Conservation (phyloP, 805 yeast species). For the Starmerella floricola region DNA sequence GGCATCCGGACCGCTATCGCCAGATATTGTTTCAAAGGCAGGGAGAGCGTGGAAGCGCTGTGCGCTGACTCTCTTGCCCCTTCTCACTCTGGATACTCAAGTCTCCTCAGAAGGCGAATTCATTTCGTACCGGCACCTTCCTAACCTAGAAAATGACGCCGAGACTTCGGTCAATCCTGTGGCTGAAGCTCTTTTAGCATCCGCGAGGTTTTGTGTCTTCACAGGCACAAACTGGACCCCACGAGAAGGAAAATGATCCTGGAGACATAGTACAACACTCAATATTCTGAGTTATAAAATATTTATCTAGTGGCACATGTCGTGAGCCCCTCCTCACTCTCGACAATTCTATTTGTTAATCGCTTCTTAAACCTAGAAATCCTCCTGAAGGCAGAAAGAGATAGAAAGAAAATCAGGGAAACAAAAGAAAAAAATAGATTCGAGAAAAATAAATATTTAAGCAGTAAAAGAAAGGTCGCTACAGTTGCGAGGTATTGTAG, state of each 20-base stretch:
- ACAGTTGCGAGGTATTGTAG: slow-evolving; percentile 49
- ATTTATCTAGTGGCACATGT: no score
- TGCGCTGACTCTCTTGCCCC: not conserved
- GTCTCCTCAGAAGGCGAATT: slow-evolving; percentile 1
- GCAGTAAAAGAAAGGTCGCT: not conserved
- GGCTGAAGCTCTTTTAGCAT: slow-evolving; percentile 8
- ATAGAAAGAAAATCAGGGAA: no score
- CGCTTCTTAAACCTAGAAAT: no score
- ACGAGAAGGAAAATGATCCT: no score
- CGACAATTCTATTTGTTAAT: no score
- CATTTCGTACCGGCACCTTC: slow-evolving; percentile 1
- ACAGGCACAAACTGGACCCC: slow-evolving; percentile 16
- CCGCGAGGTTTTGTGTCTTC: slow-evolving; percentile 12
- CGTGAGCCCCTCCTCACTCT: no score
- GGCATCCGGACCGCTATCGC: not conserved
- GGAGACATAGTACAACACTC: no score
- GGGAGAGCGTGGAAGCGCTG: slow-evolving; percentile 18
- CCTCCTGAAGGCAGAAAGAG: no score
- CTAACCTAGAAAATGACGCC: not conserved
- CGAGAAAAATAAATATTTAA: no score
- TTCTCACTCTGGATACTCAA: no score
- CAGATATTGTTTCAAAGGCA: not conserved
- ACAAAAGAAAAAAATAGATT: no score
- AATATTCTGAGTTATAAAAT: no score
- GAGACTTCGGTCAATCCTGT: not conserved